Evolutionary conservation across 495 filamentous ascomycete genomes (phyloP).

Genomic region (Massariosphaeria phaeospora): DNA sequence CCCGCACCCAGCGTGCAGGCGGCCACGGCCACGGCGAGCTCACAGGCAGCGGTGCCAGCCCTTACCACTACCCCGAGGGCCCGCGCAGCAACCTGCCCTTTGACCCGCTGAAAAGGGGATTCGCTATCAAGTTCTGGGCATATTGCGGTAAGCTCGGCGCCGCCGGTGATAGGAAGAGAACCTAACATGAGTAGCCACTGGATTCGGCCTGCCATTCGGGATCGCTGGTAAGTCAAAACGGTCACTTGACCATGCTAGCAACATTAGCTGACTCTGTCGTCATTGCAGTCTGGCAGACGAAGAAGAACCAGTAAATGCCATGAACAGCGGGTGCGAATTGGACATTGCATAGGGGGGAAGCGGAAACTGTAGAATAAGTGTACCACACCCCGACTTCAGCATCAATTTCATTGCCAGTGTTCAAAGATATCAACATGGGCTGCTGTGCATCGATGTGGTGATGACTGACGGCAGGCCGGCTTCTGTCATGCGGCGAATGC

Average conservation of each 20-base stretch:
- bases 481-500: neutral
- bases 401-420: conserved; percentile 25
- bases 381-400: conserved; percentile 12
- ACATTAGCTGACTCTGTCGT: conserved; percentile 11
- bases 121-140: conserved; percentile 74
- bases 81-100: conserved; percentile 92
- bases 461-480: neutral
- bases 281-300: conserved; percentile 76
- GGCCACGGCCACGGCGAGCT: conserved; percentile 98
- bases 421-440: neutral
- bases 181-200: conserved; percentile 50
- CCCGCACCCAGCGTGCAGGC: conserved; percentile 75
- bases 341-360: neutral
- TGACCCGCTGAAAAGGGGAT: conserved; percentile 84
- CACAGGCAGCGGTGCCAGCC: conserved; percentile 75
- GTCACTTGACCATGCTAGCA: neutral
- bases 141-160: conserved; percentile 62
- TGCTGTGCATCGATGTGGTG: neutral
- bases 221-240: conserved; percentile 64
- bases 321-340: neutral
- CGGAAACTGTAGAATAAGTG: conserved; percentile 22
- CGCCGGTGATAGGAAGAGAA: neutral
- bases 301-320: conserved; percentile 51
- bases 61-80: conserved; percentile 97
- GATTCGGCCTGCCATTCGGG: conserved; percentile 75